phyloP scores from a whole-genome alignment of 768 basidiomycete genomes.

The Termitomyces sp. region DNA sequence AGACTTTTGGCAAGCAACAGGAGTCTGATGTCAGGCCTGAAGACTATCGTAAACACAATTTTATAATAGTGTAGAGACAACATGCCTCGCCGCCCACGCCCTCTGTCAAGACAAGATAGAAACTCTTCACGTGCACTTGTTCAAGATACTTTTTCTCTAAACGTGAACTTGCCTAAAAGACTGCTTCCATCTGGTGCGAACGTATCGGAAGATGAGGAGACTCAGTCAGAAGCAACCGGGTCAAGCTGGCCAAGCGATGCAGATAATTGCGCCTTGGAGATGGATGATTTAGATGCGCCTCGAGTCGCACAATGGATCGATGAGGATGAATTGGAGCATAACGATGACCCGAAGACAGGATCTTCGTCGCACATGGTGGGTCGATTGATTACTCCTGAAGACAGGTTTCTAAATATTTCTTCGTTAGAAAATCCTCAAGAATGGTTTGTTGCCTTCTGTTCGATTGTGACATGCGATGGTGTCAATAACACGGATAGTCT shows the following conservation, averaged over 20 bases:
- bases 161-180: conserved; percentile 12
- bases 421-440: conserved; percentile 3
- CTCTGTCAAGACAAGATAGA: conserved; percentile 17
- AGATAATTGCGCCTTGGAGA: conserved; percentile 16
- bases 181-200: background rate
- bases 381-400: conserved; percentile 3
- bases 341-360: conserved; percentile 22
- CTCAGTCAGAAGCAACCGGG: background rate
- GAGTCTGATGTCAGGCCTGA: too few relatives aligned
- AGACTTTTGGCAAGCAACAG: background rate
- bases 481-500: background rate
- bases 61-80: background rate
- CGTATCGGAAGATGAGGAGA: conserved; percentile 1
- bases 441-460: background rate
- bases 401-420: background rate
- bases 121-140: background rate
- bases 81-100: conserved; percentile 35
- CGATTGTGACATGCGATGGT: background rate
- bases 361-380: conserved; percentile 23
- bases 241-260: conserved; percentile 16
- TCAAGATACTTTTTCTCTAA: conserved; percentile 1
- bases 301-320: conserved; percentile 61
- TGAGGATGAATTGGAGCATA: conserved; percentile 36
- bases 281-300: conserved; percentile 37
- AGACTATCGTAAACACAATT: background rate